Evolutionary conservation across 805 yeast species (phyloP), one percentile per base, ranked within the genome.

Genomic region (Saturnispora saitoi): DNA sequence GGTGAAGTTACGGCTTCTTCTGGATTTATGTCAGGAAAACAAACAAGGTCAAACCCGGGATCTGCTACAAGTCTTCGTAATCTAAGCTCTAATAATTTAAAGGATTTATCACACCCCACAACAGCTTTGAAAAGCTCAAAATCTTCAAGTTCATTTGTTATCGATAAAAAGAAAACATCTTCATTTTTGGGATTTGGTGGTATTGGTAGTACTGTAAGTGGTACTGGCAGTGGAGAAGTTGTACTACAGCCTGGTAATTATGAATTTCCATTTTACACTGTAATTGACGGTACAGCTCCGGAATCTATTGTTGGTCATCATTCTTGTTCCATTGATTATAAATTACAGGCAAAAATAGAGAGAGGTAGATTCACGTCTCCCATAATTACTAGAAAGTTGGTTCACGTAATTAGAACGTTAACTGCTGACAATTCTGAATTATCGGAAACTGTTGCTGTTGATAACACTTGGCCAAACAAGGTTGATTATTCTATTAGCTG

Each of bases 401-500:
- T 93, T 3, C 78, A 95, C 52, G 80, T 93, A 9, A 78, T 93
- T 10, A 75, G 99, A 58, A 91, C 98, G 0, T 68, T 91, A 51
- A 81, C 95, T 2, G 77, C 95, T 0, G 98, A 91, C 63, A 77
- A 95, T 1, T 76, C 86, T 3, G 98, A 93, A 58, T 70, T 89
- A 22, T 76, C 95, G 0, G 97, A 91, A 64, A 87, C 98, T 0
- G 86, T 90, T 57, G 86, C 95, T 0, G 95, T 91, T 30, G 96
- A 89, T 60, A 91, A 91, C 62, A 82, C 90, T 1, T 91, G 98
- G 98, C 97, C 98, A 2, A 71, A 80, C 42, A 93, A 93, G 62
- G 87, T 91, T 30, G 97, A 91, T 59, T 91, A 91, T 63, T 77
- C 88, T 3, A 79, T 93, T 51, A 83, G 86, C 47, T 81, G 86